A percentile compares a stretch with the other conserved stretches of the same genome.
These are phyloP conservation scores for Escovopsis weberi DNA, from an alignment of 2,329 filamentous ascomycete genomes.

Conservation along the genomic window DNA sequence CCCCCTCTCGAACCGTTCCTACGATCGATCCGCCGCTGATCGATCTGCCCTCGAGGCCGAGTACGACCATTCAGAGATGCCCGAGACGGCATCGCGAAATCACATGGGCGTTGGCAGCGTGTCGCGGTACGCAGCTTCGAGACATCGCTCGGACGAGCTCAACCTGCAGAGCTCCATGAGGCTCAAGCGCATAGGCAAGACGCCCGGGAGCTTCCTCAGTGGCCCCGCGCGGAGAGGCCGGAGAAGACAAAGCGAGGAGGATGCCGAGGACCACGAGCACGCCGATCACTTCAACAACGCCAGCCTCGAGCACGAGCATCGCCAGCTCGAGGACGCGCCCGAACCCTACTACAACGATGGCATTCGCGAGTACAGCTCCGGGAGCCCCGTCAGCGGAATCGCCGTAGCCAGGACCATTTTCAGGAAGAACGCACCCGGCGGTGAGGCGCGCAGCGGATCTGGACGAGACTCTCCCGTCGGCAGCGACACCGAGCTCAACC, in stretches of 20 bases:
- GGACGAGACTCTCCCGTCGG: conserved; percentile 17
- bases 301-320: conserved; percentile 28
- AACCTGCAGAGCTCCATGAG: conserved; percentile 61
- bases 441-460: conserved; percentile 19
- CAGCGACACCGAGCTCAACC: conserved; percentile 9
- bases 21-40: conserved; percentile 20
- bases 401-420: conserved; percentile 27
- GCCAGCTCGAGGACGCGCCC: conserved; percentile 23
- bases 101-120: conserved; percentile 35
- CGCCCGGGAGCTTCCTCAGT: conserved; percentile 63
- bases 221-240: conserved; percentile 66
- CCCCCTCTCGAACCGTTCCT: conserved; percentile 21
- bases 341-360: conserved; percentile 29
- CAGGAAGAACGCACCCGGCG: conserved; percentile 24
- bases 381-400: conserved; percentile 41
- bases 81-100: conserved; percentile 35
- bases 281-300: conserved; percentile 22
- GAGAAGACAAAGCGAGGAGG: conserved; percentile 52
- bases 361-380: conserved; percentile 37
- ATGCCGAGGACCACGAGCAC: conserved; percentile 32
- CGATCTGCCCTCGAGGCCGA: conserved; percentile 23
- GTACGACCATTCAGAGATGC: conserved; percentile 31
- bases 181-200: conserved; percentile 61
- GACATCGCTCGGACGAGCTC: conserved; percentile 40
- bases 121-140: conserved; percentile 36